A percentile compares a stretch with the other conserved stretches of the same genome.
Evolutionary conservation across 2,329 filamentous ascomycete genomes (phyloP).

Genomic region (Colletotrichum acutatum): DNA sequence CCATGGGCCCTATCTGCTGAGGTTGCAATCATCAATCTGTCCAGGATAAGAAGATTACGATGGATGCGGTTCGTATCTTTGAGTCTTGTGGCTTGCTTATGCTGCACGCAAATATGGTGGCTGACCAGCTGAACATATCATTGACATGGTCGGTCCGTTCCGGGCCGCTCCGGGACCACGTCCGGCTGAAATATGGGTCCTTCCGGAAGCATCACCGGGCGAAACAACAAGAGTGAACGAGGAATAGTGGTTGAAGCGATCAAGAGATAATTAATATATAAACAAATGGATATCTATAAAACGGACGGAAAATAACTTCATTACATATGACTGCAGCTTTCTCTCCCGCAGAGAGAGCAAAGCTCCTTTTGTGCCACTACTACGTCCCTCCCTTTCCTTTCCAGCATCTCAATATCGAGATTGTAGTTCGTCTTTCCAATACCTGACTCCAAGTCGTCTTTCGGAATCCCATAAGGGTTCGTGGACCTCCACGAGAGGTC

Average conservation of each 20-base stretch:
- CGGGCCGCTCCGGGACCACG: background rate
- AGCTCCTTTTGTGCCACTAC: background rate
- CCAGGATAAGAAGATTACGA: background rate
- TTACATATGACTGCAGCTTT: background rate
- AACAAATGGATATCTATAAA: slow-evolving; percentile 1
- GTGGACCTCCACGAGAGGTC: slow-evolving; percentile 25
- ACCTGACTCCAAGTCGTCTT: background rate
- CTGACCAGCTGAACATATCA: background rate
- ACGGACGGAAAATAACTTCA: background rate
- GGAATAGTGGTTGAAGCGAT: background rate
- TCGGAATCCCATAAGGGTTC: slow-evolving; percentile 23
- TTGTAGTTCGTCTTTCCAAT: slow-evolving; percentile 27
- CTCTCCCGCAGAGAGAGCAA: slow-evolving; percentile 15
- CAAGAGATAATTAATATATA: background rate
- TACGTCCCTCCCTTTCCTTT: slow-evolving; percentile 13
- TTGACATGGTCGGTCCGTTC: background rate
- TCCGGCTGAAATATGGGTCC: background rate
- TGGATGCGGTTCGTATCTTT: background rate
- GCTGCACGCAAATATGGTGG: background rate
- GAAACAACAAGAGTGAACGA: background rate
- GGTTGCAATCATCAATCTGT: background rate
- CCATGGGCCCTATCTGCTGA: too few species aligned
- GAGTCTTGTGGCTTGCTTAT: background rate
- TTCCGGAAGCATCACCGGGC: background rate
- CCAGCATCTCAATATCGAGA: slow-evolving; percentile 26